Conservation (phyloP, 31 red algal species). For the Asparagopsis taxiformis region DNA sequence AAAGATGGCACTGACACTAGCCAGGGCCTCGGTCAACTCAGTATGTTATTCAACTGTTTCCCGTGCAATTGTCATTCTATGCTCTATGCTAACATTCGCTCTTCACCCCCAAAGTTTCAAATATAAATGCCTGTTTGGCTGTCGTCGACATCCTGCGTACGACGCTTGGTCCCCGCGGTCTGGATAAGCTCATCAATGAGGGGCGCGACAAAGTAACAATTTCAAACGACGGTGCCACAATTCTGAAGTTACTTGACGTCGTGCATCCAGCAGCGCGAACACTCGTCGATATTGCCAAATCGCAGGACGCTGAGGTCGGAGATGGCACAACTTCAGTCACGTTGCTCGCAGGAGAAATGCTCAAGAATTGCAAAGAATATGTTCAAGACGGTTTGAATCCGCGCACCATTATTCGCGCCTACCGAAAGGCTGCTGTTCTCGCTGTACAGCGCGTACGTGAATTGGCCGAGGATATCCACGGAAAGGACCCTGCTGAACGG, state of each 20-base stretch:
- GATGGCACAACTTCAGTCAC: conserved; percentile 97
- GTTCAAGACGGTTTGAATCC: conserved; percentile 97
- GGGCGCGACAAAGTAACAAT: conserved; percentile 92
- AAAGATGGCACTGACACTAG: conserved; percentile 98
- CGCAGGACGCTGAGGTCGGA: conserved; percentile 94
- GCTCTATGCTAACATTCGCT: not conserved
- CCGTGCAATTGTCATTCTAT: not conserved
- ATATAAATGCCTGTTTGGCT: conserved; percentile 98
- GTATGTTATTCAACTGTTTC: conserved; percentile 21
- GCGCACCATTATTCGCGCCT: conserved; percentile 83
- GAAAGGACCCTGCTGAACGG: conserved; percentile 59
- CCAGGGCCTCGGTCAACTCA: conserved; percentile 96
- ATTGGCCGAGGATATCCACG: conserved; percentile 82
- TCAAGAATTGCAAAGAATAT: conserved; percentile 97
- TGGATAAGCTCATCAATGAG: conserved; percentile 98
- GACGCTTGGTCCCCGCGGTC: conserved; percentile 93
- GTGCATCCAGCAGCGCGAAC: conserved; percentile 95
- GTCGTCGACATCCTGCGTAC: conserved; percentile 95
- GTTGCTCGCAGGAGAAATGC: conserved; percentile 90
- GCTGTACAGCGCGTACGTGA: conserved; percentile 62
- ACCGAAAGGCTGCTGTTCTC: conserved; percentile 70
- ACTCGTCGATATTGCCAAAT: conserved; percentile 89
- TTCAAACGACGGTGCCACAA: conserved; percentile 97
- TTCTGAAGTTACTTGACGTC: conserved; percentile 87
- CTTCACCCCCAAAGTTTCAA: conserved; percentile 63